These are phyloP conservation scores for Aureobasidium pullulans DNA, from an alignment of 2,329 filamentous ascomycete species.

Conservation along the genomic window DNA sequence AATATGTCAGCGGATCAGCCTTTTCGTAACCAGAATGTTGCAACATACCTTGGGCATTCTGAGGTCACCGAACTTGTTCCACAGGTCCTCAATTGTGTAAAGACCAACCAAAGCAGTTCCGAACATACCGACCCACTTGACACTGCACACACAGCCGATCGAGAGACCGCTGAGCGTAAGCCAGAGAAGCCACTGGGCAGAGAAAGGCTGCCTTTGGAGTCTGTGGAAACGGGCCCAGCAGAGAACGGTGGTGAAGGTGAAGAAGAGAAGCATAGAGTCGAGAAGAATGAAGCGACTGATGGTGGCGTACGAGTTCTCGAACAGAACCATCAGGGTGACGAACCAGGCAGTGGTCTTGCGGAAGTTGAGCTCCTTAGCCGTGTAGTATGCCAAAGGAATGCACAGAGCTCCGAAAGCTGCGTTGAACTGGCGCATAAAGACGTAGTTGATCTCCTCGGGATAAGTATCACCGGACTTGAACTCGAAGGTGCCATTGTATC, in stretches of 20 bases:
- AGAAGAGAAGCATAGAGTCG: slow-evolving; percentile 97
- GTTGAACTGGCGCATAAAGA: slow-evolving; percentile 98
- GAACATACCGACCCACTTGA: slow-evolving; percentile 97
- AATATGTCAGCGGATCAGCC: neutral
- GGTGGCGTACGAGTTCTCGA: slow-evolving; percentile 98
- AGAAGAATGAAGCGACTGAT: slow-evolving; percentile 97
- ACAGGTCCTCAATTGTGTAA: slow-evolving; percentile 93
- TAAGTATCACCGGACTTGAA: slow-evolving; percentile 98
- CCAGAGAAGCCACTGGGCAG: slow-evolving; percentile 90
- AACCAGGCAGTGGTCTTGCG: slow-evolving; percentile 86
- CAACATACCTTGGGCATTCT: slow-evolving; percentile 73
- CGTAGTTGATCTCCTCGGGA: slow-evolving; percentile 88
- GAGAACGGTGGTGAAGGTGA: slow-evolving; percentile 93
- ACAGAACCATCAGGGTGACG: slow-evolving; percentile 92
- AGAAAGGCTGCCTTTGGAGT: slow-evolving; percentile 77
- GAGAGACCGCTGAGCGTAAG: slow-evolving; percentile 87
- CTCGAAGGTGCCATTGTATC: slow-evolving; percentile 98
- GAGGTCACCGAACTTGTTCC: slow-evolving; percentile 93
- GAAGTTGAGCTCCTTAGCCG: slow-evolving; percentile 83
- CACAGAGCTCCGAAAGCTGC: slow-evolving; percentile 88
- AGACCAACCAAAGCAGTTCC: slow-evolving; percentile 89
- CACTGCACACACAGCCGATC: slow-evolving; percentile 96
- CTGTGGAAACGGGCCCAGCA: slow-evolving; percentile 98
- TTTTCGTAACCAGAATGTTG: neutral
- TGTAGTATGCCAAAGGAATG: slow-evolving; percentile 91